Conservation (phyloP, 2,329 filamentous ascomycete genomes). For the Plectosphaerella plurivora region DNA sequence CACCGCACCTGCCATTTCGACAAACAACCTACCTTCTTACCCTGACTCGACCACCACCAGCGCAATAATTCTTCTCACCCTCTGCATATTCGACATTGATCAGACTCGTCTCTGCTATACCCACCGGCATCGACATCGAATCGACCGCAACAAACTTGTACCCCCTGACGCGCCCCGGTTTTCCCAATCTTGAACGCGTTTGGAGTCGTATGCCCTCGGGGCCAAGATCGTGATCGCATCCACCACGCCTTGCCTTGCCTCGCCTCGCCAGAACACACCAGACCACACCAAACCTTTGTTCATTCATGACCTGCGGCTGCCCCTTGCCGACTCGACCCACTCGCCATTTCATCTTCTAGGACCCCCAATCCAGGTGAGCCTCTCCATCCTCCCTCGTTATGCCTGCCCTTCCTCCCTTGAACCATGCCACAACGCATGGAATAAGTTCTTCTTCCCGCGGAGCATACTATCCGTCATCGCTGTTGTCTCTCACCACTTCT, state of each 20-base stretch:
- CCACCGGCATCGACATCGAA: too few relatives aligned
- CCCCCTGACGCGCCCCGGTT: background rate
- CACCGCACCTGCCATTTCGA: too few relatives aligned
- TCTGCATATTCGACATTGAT: too few relatives aligned
- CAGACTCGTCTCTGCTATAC: too few relatives aligned
- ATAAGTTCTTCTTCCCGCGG: too few relatives aligned
- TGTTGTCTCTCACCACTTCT: background rate
- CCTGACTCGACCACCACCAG: background rate
- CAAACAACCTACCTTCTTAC: background rate
- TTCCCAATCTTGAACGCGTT: background rate
- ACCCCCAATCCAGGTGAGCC: constrained; percentile 12
- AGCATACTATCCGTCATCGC: background rate
- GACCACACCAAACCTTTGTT: constrained; percentile 3
- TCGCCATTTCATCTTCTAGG: constrained; percentile 13
- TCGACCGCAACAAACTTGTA: too few relatives aligned
- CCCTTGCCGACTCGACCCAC: constrained; percentile 15
- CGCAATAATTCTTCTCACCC: too few relatives aligned
- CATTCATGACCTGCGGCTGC: constrained; percentile 9
- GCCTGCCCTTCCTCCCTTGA: constrained; percentile 10
- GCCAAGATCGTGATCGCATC: constrained; percentile 6
- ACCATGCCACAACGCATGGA: constrained; percentile 5
- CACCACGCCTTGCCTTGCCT: too few relatives aligned
- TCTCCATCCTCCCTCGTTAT: constrained; percentile 10
- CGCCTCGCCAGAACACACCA: too few relatives aligned
- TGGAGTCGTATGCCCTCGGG: background rate